phyloP scores from a whole-genome alignment of 129 eudicot species.

The Pseudognaphalium luteoalbum region DNA sequence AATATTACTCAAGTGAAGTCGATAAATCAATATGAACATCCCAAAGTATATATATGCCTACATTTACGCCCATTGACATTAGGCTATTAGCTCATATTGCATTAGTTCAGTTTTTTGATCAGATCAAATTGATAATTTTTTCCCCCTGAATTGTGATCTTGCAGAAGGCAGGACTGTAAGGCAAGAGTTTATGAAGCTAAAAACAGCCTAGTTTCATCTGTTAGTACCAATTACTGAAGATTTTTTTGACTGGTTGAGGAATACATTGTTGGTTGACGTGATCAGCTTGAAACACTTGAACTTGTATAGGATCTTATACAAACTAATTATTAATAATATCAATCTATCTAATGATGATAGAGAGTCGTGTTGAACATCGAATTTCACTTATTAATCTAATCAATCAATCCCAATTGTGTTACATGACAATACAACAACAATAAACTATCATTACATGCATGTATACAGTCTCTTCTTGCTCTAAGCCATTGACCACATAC shows the following conservation, averaged over 20 bases:
- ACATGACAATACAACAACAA: not conserved
- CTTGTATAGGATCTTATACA: too few species aligned
- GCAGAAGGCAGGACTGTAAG: constrained; percentile 56
- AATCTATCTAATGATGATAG: too few species aligned
- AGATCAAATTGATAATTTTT: not conserved
- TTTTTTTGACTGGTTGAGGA: constrained; percentile 13
- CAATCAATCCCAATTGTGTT: not conserved
- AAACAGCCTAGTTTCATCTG: constrained; percentile 24
- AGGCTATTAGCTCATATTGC: not conserved
- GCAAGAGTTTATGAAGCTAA: constrained; percentile 48
- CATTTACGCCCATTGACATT: too few species aligned
- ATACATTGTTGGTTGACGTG: not conserved
- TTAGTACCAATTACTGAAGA: constrained; percentile 7
- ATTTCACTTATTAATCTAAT: not conserved
- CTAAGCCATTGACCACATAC: not conserved
- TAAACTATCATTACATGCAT: not conserved
- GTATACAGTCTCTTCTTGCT: not conserved
- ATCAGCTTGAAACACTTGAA: too few species aligned
- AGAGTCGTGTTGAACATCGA: not conserved
- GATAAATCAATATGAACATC: not conserved
- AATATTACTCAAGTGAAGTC: not conserved
- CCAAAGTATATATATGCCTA: not conserved
- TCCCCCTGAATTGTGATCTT: constrained; percentile 22
- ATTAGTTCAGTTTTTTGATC: not conserved
- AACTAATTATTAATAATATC: too few species aligned